Evolutionary conservation across 139 green algal genomes (phyloP).

Genomic region (Ostreobium quekettii): DNA sequence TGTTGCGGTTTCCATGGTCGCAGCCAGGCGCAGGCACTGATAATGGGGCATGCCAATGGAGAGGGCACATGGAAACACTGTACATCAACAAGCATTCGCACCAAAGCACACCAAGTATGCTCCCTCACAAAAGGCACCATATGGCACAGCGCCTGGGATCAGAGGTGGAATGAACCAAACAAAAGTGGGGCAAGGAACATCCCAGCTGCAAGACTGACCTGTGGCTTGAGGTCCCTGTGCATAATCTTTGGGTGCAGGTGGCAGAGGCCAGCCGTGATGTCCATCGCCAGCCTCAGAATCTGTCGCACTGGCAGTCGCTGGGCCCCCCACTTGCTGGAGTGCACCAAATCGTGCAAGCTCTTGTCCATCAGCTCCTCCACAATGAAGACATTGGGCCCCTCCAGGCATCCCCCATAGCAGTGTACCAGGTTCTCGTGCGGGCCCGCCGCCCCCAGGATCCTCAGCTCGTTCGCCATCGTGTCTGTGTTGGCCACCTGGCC

Average conservation of each 20-base stretch:
- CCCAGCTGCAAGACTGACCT: too few relatives aligned
- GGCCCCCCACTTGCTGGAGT: neutral
- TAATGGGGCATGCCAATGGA: too few relatives aligned
- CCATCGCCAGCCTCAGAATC: constrained; percentile 17
- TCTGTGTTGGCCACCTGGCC: constrained; percentile 17
- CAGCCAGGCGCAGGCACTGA: too few relatives aligned
- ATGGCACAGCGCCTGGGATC: too few relatives aligned
- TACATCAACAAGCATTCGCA: too few relatives aligned
- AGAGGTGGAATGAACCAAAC: too few relatives aligned
- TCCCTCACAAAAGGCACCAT: too few relatives aligned
- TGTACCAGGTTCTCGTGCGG: neutral
- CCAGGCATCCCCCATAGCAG: constrained; percentile 19
- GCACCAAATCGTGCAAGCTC: constrained; percentile 22
- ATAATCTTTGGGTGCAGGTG: constrained; percentile 67
- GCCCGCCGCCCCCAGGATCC: constrained; percentile 34
- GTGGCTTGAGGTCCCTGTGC: constrained; percentile 57
- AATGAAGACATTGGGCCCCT: constrained; percentile 18
- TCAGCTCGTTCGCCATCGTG: constrained; percentile 27
- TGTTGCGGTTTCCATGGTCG: too few relatives aligned
- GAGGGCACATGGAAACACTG: too few relatives aligned
- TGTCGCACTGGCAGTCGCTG: constrained; percentile 3
- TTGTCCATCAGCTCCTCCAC: constrained; percentile 25
- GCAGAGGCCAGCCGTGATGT: constrained; percentile 43
- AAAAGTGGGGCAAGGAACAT: too few relatives aligned
- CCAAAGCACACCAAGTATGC: too few relatives aligned